phyloP scores from a whole-genome alignment of 2,329 filamentous ascomycete genomes.

The Aureobasidium sp. region DNA sequence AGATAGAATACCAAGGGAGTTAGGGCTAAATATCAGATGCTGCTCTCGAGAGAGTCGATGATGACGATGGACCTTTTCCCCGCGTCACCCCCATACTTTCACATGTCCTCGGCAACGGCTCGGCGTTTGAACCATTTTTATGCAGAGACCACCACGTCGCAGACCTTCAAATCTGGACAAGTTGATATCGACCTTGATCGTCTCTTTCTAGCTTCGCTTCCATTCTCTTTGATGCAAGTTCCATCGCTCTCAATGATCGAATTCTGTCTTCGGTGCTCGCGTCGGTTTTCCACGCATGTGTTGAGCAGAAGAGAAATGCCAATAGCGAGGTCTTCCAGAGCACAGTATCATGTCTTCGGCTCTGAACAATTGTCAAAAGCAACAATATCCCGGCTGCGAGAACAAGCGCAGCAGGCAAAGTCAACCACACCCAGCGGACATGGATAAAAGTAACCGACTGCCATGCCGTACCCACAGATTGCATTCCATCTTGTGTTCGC shows the following conservation, averaged over 20 bases:
- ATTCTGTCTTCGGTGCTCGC: background rate
- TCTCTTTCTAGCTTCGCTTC: background rate
- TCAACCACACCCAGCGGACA: slow-evolving; percentile 1
- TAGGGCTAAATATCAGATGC: background rate
- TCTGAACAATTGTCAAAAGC: background rate
- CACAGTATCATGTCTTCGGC: background rate
- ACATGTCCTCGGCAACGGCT: slow-evolving; percentile 1
- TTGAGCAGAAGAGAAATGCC: slow-evolving; percentile 9
- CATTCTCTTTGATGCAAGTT: slow-evolving; percentile 1
- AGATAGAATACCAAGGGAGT: background rate
- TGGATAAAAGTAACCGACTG: background rate
- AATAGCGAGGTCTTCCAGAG: slow-evolving; percentile 9
- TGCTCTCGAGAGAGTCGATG: background rate
- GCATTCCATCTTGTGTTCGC: slow-evolving; percentile 6
- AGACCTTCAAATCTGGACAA: background rate
- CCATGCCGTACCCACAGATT: slow-evolving; percentile 1
- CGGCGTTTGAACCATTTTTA: background rate
- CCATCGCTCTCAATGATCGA: background rate
- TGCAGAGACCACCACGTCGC: background rate
- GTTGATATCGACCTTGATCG: background rate
- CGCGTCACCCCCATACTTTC: slow-evolving; percentile 2
- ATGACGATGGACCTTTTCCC: background rate
- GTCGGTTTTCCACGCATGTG: background rate
- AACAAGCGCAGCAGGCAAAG: background rate
- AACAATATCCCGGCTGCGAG: background rate